Evolutionary conservation across 176 grass and related monocot genomes (phyloP).

Genomic region (Zea mays): DNA sequence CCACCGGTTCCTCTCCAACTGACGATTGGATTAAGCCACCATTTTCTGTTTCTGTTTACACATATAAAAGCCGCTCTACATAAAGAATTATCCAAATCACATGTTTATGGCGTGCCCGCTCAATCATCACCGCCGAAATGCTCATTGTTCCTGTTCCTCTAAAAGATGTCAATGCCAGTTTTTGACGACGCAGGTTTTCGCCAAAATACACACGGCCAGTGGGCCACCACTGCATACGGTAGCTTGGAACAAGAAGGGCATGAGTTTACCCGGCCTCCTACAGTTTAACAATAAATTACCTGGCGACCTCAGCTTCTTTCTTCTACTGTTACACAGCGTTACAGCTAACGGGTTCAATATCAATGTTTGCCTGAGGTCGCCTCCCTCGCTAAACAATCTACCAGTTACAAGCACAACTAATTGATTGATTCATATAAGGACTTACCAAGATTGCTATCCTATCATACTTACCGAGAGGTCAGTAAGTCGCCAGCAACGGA

Average conservation of each 20-base stretch:
- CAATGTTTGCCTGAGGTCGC: slow-evolving; percentile 20
- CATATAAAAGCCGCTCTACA: not conserved
- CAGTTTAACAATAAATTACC: slow-evolving; percentile 20
- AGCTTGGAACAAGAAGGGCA: not conserved
- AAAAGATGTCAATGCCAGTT: no score
- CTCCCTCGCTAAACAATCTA: slow-evolving; percentile 33
- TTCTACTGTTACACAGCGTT: slow-evolving; percentile 54
- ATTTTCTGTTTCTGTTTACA: not conserved
- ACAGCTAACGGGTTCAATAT: slow-evolving; percentile 21
- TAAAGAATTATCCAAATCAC: not conserved
- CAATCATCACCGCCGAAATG: no score
- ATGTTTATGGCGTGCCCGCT: not conserved
- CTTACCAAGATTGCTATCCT: slow-evolving; percentile 39
- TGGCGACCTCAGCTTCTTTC: slow-evolving; percentile 28
- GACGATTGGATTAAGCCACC: not conserved
- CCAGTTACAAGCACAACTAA: slow-evolving; percentile 35
- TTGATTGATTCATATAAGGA: slow-evolving; percentile 7
- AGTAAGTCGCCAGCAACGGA: slow-evolving; percentile 37
- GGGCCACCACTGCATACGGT: not conserved
- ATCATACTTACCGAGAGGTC: slow-evolving; percentile 55
- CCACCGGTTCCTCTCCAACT: slow-evolving; percentile 40
- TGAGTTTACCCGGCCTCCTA: slow-evolving; percentile 33
- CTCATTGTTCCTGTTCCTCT: no score
- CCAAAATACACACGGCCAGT: not conserved
- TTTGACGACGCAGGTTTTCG: not conserved